These are phyloP conservation scores for Arabidopsis hybrid DNA, from an alignment of 441 rosid species.

Conservation along the genomic window DNA sequence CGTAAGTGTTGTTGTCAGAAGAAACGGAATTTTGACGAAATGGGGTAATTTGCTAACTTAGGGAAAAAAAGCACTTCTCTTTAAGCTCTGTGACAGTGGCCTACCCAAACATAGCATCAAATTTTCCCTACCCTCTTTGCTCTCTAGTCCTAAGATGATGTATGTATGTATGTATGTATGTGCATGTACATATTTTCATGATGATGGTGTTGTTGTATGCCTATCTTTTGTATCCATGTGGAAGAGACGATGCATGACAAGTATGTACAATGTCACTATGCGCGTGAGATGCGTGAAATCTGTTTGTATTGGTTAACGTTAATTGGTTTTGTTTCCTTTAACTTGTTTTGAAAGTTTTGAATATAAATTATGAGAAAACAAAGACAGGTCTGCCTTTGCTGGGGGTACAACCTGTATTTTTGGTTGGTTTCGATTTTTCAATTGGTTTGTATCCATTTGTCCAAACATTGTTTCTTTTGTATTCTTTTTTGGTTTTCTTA, in stretches of 20 bases:
- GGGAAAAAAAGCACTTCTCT: conserved; percentile 28
- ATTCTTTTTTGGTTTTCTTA: neutral
- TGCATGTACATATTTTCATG: conserved; percentile 20
- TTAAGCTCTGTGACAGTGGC: conserved; percentile 39
- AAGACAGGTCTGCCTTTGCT: conserved; percentile 32
- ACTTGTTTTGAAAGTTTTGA: neutral
- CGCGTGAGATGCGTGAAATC: conserved; percentile 29
- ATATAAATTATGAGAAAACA: conserved; percentile 18
- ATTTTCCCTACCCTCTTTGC: conserved; percentile 31
- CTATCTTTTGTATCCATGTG: conserved; percentile 10
- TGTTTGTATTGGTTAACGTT: conserved; percentile 7
- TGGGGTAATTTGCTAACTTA: conserved; percentile 34
- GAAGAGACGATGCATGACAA: conserved; percentile 29
- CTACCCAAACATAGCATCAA: conserved; percentile 38
- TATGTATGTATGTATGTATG: conserved; percentile 26
- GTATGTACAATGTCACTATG: conserved; percentile 10
- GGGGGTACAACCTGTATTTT: conserved; percentile 30
- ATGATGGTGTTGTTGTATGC: neutral
- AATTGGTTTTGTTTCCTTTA: neutral
- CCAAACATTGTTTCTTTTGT: conserved; percentile 7
- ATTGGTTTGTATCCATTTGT: conserved; percentile 22
- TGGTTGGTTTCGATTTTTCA: conserved; percentile 12
- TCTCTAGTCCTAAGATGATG: conserved; percentile 21
- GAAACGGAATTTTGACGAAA: conserved; percentile 43
- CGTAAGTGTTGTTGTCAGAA: conserved; percentile 34